A percentile compares a stretch with the other conserved stretches of the same genome.
Evolutionary conservation across 108 stramenopile genomes (phyloP).

Genomic region (Ochromonas danica): DNA sequence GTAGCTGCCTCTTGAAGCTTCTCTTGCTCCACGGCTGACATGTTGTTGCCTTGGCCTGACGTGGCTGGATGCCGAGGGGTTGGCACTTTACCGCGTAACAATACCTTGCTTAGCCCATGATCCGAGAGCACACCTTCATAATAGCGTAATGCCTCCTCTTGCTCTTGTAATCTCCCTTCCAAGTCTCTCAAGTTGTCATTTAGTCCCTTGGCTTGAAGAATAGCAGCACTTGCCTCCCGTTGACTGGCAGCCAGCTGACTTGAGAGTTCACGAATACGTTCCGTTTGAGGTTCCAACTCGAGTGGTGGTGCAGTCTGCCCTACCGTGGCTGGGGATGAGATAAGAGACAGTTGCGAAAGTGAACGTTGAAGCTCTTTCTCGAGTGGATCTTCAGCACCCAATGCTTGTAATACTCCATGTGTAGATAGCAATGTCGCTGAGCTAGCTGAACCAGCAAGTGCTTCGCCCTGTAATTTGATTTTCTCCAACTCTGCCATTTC

Average conservation of each 20-base stretch:
- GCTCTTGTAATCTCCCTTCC: neutral
- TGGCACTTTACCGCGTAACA: neutral
- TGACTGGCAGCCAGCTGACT: neutral
- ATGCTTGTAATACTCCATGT: neutral
- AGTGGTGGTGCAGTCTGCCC: no score
- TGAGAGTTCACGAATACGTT: neutral
- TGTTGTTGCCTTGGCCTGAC: neutral
- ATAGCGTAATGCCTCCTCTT: neutral
- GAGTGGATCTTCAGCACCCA: neutral
- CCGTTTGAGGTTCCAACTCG: neutral
- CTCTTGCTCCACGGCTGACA: slow-evolving; percentile 22
- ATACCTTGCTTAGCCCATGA: neutral
- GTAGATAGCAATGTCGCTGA: neutral
- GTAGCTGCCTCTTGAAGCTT: slow-evolving; percentile 31
- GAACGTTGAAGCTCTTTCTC: neutral
- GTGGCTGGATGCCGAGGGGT: neutral
- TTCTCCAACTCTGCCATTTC: slow-evolving; percentile 42
- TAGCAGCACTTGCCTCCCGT: neutral
- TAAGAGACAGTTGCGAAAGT: no score
- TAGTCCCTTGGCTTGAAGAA: neutral
- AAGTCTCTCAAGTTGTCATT: neutral
- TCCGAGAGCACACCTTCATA: slow-evolving; percentile 7
- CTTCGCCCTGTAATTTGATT: neutral
- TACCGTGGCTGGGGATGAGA: no score
- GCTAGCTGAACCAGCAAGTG: neutral